A percentile compares a stretch with the other conserved stretches of the same genome.
These are phyloP conservation scores for Penicillium sp. DNA, from an alignment of 2,329 filamentous ascomycete genomes.

Conservation along the genomic window DNA sequence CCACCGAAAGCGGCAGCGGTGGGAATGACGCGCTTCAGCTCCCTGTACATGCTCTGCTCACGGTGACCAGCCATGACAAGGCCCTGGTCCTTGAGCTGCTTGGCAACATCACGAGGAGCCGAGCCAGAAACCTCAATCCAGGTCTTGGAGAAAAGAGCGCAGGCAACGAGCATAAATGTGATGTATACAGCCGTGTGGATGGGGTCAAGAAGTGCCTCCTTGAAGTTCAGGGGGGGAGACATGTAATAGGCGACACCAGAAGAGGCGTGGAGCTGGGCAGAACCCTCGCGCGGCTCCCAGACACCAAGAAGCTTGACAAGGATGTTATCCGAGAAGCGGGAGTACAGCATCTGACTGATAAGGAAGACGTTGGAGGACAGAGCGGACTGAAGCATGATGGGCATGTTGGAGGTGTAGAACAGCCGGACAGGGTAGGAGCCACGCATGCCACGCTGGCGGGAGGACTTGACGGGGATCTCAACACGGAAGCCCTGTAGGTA, in stretches of 20 bases:
- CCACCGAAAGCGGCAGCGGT: conserved; percentile 98
- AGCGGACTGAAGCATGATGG: conserved; percentile 99
- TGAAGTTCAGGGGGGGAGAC: conserved; percentile 97
- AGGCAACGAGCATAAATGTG: conserved; percentile 96
- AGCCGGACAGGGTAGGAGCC: conserved; percentile 98
- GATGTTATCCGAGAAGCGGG: conserved; percentile 97
- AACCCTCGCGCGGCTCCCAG: conserved; percentile 95
- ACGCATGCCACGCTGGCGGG: conserved; percentile 96
- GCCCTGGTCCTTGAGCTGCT: conserved; percentile 99
- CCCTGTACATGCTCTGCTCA: conserved; percentile 99
- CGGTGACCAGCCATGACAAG: conserved; percentile 99
- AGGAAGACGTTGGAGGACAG: conserved; percentile 99
- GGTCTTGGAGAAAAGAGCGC: conserved; percentile 98
- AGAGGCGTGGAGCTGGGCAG: conserved; percentile 89
- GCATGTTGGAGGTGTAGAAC: conserved; percentile 99
- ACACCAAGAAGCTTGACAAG: conserved; percentile 96
- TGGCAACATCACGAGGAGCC: conserved; percentile 95
- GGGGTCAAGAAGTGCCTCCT: conserved; percentile 93
- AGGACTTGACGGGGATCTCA: conserved; percentile 99
- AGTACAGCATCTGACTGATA: conserved; percentile 99
- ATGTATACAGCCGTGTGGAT: conserved; percentile 97
- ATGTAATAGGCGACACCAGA: conserved; percentile 99
- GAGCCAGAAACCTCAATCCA: conserved; percentile 99
- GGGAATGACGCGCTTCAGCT: conserved; percentile 98
- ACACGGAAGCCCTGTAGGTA: conserved; percentile 99